phyloP scores from a whole-genome alignment of 2,329 filamentous ascomycete species.

The Acrocalymma vagum region DNA sequence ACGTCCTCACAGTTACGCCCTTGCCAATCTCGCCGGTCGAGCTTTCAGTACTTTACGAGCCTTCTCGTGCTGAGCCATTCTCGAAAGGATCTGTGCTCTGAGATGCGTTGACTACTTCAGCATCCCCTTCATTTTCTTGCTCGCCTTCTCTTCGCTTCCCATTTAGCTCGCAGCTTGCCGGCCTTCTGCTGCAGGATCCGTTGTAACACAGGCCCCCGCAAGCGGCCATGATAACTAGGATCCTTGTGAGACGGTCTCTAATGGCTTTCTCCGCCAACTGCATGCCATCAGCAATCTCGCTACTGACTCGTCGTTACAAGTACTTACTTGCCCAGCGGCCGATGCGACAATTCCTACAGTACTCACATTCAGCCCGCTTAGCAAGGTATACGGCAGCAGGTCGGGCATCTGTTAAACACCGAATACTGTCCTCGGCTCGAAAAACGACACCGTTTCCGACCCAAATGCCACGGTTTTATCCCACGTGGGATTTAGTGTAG shows the following conservation, averaged over 20 bases:
- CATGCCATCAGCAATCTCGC: no score
- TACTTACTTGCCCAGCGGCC: slow-evolving; percentile 70
- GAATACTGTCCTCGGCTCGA: no score
- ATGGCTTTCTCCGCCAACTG: slow-evolving; percentile 74
- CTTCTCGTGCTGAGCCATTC: no score
- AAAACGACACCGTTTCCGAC: no score
- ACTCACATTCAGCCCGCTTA: slow-evolving; percentile 76
- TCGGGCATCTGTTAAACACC: slow-evolving; percentile 69
- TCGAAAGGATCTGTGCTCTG: no score
- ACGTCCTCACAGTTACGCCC: no score
- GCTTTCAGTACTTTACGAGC: no score
- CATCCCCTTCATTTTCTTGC: slow-evolving; percentile 24
- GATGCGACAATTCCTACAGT: slow-evolving; percentile 77
- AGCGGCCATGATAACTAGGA: slow-evolving; percentile 70
- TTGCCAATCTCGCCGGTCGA: no score
- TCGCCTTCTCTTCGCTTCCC: slow-evolving; percentile 24
- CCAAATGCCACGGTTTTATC: no score
- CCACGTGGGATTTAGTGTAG: no score
- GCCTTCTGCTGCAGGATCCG: slow-evolving; percentile 62
- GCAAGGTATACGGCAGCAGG: slow-evolving; percentile 72
- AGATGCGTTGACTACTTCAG: slow-evolving; percentile 24
- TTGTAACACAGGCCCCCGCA: slow-evolving; percentile 75
- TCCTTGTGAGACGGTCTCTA: slow-evolving; percentile 68
- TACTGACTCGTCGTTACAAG: no score
- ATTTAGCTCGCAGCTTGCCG: slow-evolving; percentile 35